A percentile compares a stretch with the other conserved stretches of the same genome.
Evolutionary conservation across 371 early-diverging fungal genomes (phyloP).

Genomic region (Saksenaea oblongispora): DNA sequence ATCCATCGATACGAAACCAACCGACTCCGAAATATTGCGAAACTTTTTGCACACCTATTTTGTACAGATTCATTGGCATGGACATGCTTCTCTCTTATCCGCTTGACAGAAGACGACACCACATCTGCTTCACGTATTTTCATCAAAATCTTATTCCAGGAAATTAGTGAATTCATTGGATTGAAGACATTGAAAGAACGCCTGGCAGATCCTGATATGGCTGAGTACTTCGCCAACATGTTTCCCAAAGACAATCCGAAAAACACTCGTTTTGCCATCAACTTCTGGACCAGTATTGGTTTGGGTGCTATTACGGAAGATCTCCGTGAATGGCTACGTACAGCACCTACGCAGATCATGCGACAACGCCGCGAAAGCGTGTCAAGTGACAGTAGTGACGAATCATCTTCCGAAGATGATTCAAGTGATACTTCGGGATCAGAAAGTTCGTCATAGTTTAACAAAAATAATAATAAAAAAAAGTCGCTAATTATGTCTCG

Average conservation of each 20-base stretch:
- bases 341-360: conserved; percentile 60
- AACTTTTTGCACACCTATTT: conserved; percentile 90
- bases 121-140: conserved; percentile 97
- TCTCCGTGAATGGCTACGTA: conserved; percentile 81
- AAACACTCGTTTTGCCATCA: conserved; percentile 95
- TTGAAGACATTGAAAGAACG: conserved; percentile 76
- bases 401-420: conserved; percentile 21
- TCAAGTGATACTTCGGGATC: conserved; percentile 25
- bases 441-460: background rate
- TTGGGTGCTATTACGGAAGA: conserved; percentile 93
- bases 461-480: too few relatives aligned
- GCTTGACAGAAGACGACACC: conserved; percentile 90
- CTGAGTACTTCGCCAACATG: conserved; percentile 75
- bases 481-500: too few relatives aligned
- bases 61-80: conserved; percentile 86
- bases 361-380: conserved; percentile 33
- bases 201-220: conserved; percentile 66
- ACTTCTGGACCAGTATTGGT: conserved; percentile 95
- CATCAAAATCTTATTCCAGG: conserved; percentile 92
- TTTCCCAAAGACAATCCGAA: conserved; percentile 91
- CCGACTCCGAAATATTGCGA: conserved; percentile 90
- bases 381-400: conserved; percentile 23
- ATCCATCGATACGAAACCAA: conserved; percentile 95
- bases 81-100: conserved; percentile 79
- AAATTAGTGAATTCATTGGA: conserved; percentile 86